These are phyloP conservation scores for Ogataea methanolica DNA, from an alignment of 805 yeast genomes.

Conservation along the genomic window DNA sequence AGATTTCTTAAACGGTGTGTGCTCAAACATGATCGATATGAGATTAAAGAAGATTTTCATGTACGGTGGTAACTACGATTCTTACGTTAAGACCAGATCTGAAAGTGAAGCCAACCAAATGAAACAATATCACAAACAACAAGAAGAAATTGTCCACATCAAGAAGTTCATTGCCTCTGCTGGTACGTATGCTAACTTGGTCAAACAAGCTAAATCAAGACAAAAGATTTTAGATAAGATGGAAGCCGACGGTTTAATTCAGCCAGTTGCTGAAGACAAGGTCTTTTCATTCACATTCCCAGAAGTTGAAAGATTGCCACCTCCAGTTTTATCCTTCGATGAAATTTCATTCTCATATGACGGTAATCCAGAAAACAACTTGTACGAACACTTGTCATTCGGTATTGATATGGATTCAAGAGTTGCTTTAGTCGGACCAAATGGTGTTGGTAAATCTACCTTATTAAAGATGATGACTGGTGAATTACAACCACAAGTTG, in stretches of 20 bases:
- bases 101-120: constrained; percentile 96
- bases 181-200: constrained; percentile 99
- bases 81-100: constrained; percentile 88
- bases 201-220: constrained; percentile 97
- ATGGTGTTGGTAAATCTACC: constrained; percentile 98
- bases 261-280: constrained; percentile 88
- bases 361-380: constrained; percentile 75
- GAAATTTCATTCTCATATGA: constrained; percentile 91
- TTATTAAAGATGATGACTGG: constrained; percentile 96
- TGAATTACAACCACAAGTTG: constrained; percentile 79
- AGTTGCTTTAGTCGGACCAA: constrained; percentile 96
- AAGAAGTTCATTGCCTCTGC: constrained; percentile 99
- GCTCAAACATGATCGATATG: constrained; percentile 98
- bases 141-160: constrained; percentile 97
- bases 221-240: constrained; percentile 99
- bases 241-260: constrained; percentile 98
- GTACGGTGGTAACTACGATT: constrained; percentile 98
- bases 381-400: constrained; percentile 86
- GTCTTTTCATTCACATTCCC: constrained; percentile 94
- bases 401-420: constrained; percentile 99
- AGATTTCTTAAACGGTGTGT: constrained; percentile 99
- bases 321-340: constrained; percentile 96
- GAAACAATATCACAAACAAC: constrained; percentile 96
- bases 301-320: constrained; percentile 94
- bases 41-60: constrained; percentile 67